phyloP scores from a whole-genome alignment of 345 rosid genomes.

The Eutrema yunnanense region DNA sequence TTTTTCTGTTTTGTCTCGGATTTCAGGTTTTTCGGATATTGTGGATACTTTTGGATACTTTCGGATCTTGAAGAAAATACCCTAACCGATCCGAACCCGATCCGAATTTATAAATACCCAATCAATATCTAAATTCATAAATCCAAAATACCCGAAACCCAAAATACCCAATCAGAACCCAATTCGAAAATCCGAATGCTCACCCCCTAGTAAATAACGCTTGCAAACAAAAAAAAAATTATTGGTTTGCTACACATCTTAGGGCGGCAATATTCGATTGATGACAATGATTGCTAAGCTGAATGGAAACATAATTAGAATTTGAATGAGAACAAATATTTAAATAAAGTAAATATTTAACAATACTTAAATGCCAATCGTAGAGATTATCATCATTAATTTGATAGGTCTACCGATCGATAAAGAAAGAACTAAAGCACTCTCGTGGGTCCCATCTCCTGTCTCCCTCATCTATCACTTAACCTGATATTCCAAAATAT shows the following conservation, averaged over 20 bases:
- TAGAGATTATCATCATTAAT: conserved; percentile 30
- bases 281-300: conserved; percentile 48
- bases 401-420: conserved; percentile 33
- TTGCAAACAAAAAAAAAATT: too few relatives aligned
- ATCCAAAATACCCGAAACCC: too few relatives aligned
- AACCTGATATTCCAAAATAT: neutral
- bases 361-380: conserved; percentile 45
- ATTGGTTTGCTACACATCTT: neutral
- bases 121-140: too few relatives aligned
- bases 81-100: too few relatives aligned
- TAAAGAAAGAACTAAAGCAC: conserved; percentile 64
- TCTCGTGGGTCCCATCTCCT: conserved; percentile 50
- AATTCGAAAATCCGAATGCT: too few relatives aligned
- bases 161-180: too few relatives aligned
- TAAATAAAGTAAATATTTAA: conserved; percentile 28
- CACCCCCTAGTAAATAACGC: neutral
- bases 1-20: too few relatives aligned
- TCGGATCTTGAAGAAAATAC: too few relatives aligned
- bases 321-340: conserved; percentile 10
- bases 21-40: too few relatives aligned
- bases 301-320: conserved; percentile 53
- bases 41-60: too few relatives aligned
- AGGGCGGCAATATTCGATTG: conserved; percentile 19
- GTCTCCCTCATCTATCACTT: conserved; percentile 41
- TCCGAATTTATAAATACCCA: too few relatives aligned